Conservation (phyloP, 2,329 filamentous ascomycete genomes). For the Pseudogymnoascus sp. region DNA sequence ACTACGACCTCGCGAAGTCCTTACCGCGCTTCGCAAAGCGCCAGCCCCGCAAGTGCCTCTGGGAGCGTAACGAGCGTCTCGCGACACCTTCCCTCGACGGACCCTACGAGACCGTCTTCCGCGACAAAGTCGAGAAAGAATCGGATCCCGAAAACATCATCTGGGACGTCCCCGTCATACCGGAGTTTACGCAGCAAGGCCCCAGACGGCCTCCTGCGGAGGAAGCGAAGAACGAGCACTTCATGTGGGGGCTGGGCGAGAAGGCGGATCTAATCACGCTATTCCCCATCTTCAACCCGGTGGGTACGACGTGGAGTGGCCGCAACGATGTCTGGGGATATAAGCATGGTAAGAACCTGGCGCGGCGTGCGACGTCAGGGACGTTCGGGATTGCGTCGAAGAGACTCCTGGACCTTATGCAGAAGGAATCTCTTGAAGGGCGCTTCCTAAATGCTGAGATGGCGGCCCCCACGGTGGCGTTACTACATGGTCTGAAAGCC, state of each 20-base stretch:
- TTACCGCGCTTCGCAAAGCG: conserved; percentile 53
- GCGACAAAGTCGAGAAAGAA: conserved; percentile 40
- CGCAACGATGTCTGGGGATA: conserved; percentile 52
- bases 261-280: conserved; percentile 58
- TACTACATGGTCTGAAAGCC: conserved; percentile 71
- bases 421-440: conserved; percentile 63
- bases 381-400: conserved; percentile 68
- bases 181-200: conserved; percentile 53
- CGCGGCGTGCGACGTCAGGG: conserved; percentile 68
- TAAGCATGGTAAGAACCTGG: conserved; percentile 41
- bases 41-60: conserved; percentile 63
- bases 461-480: conserved; percentile 63
- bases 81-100: conserved; percentile 64
- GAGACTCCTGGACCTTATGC: conserved; percentile 65
- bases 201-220: conserved; percentile 49
- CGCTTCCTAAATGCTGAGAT: conserved; percentile 75
- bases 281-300: conserved; percentile 70
- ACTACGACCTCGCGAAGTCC: conserved; percentile 69
- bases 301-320: conserved; percentile 65
- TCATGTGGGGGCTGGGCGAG: conserved; percentile 68
- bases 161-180: conserved; percentile 56
- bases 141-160: conserved; percentile 28
- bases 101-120: conserved; percentile 58
- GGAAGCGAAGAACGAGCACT: conserved; percentile 54
- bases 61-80: conserved; percentile 65